A percentile compares a stretch with the other conserved stretches of the same genome.
Evolutionary conservation across 352 stramenopile species (phyloP).

Genomic region (Phytopythium oedochilum): DNA sequence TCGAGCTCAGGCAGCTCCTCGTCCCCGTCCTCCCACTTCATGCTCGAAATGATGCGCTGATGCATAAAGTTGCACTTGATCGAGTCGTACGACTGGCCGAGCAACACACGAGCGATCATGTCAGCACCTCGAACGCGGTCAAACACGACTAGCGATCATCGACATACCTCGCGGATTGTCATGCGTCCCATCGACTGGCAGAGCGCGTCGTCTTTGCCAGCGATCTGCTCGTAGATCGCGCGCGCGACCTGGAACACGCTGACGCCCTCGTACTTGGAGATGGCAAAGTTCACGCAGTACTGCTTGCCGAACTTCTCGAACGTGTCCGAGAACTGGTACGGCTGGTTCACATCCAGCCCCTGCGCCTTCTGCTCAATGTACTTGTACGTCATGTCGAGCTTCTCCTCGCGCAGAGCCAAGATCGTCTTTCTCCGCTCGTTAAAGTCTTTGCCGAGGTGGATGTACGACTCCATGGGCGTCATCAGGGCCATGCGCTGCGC

Average conservation of each 20-base stretch:
- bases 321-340: constrained; percentile 71
- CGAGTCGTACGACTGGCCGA: constrained; percentile 61
- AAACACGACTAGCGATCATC: too few species aligned
- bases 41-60: constrained; percentile 70
- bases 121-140: background rate
- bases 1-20: constrained; percentile 60
- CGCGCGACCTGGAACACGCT: constrained; percentile 55
- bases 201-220: constrained; percentile 52
- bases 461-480: constrained; percentile 76
- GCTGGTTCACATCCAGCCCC: constrained; percentile 46
- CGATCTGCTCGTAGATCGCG: constrained; percentile 70
- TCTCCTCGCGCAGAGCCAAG: constrained; percentile 58
- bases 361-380: constrained; percentile 73
- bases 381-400: constrained; percentile 74
- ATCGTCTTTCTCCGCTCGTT: constrained; percentile 58
- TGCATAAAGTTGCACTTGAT: constrained; percentile 83
- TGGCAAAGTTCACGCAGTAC: constrained; percentile 72
- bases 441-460: constrained; percentile 56
- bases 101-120: background rate
- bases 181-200: constrained; percentile 52
- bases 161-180: constrained; percentile 48
- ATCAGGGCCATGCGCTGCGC: constrained; percentile 66
- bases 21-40: constrained; percentile 52
- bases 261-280: constrained; percentile 69
- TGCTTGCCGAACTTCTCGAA: constrained; percentile 83